phyloP scores from a whole-genome alignment of 495 filamentous ascomycete genomes.

The Astrothelium macrocarpum region DNA sequence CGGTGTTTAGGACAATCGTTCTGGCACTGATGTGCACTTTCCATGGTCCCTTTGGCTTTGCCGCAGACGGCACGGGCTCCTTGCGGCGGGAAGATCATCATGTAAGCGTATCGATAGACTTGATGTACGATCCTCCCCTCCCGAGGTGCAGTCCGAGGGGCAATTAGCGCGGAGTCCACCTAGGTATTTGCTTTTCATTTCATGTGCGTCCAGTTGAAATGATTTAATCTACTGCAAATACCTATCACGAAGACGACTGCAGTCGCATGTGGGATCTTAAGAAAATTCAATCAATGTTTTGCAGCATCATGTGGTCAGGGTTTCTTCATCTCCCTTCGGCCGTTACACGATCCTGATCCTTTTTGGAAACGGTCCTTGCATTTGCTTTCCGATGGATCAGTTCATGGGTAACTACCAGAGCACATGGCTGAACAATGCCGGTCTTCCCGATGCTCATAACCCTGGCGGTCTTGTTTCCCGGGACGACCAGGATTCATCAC shows the following conservation, averaged over 20 bases:
- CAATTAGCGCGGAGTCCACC: too few relatives aligned
- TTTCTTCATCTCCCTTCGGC: not conserved
- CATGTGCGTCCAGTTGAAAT: not conserved
- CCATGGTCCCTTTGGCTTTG: too few relatives aligned
- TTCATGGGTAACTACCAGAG: not conserved
- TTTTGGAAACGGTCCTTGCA: not conserved
- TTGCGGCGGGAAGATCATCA: too few relatives aligned
- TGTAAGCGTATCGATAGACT: too few relatives aligned
- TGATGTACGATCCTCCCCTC: too few relatives aligned
- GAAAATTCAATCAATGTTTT: not conserved
- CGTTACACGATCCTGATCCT: not conserved
- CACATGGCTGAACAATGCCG: not conserved
- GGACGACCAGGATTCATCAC: not conserved
- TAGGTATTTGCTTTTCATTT: conserved; percentile 34
- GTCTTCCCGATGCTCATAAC: not conserved
- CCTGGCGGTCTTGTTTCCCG: too few relatives aligned
- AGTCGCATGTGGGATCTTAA: not conserved
- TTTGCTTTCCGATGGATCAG: not conserved
- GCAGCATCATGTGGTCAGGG: not conserved
- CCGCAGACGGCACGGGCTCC: too few relatives aligned
- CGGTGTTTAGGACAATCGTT: too few relatives aligned
- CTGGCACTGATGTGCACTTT: too few relatives aligned
- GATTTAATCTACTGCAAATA: not conserved
- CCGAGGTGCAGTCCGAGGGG: too few relatives aligned
- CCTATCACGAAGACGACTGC: not conserved